These are phyloP conservation scores for Leishmania gerbilli DNA, from an alignment of 208 protist genomes.

Conservation along the genomic window DNA sequence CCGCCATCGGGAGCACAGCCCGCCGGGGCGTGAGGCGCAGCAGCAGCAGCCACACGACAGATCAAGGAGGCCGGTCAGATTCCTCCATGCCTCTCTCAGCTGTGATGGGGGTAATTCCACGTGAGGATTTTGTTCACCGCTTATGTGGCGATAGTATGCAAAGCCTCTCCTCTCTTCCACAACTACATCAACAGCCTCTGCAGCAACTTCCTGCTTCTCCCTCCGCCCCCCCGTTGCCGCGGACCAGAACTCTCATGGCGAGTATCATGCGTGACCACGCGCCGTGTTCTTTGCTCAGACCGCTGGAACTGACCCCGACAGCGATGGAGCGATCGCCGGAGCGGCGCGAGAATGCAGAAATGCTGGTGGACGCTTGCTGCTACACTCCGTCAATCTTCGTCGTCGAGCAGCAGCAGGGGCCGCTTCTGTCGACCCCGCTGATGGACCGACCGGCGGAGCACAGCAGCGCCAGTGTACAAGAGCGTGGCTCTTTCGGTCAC, in stretches of 20 bases:
- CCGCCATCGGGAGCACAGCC: neutral
- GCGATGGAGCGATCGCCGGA: neutral
- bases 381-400: neutral
- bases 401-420: neutral
- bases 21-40: neutral
- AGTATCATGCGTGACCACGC: neutral
- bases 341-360: neutral
- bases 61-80: neutral
- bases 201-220: neutral
- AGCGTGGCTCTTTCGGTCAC: neutral
- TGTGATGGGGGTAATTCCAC: neutral
- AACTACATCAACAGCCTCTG: neutral
- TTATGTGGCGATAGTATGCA: neutral
- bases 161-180: neutral
- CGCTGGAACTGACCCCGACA: neutral
- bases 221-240: neutral
- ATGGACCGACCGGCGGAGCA: neutral
- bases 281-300: neutral
- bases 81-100: neutral
- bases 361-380: neutral
- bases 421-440: neutral
- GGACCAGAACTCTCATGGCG: neutral
- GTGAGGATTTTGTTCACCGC: neutral
- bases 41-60: neutral
- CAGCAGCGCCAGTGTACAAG: conserved; percentile 1